Evolutionary conservation across 2,329 filamentous ascomycete genomes (phyloP), one percentile per base, ranked within the genome.

Genomic region (Chaetoscypha palmicola): DNA sequence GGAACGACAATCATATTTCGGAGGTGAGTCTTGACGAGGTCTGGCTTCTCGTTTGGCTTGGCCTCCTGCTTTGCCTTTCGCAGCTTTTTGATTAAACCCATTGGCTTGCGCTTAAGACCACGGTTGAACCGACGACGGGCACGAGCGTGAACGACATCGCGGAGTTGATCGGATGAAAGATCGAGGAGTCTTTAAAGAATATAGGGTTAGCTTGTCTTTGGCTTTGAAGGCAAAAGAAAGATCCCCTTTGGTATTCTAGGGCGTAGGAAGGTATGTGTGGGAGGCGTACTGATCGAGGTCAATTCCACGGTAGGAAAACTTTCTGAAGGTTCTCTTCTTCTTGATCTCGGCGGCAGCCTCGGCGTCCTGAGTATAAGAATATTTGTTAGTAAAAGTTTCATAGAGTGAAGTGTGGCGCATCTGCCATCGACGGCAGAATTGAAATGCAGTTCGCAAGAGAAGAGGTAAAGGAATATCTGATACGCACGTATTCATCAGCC

Each of bases 21-120:
- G 66, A 98, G 85, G 73, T 98, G 91, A 55, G 91, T 98, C 86
- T 96, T 96, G 79, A 97, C 91, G 66, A 92, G 80, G 68, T 95
- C 90, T 69, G 91, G 91, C 87, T 97, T 96, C 89, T 97, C 91
- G 77, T 98, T 98, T 69, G 92, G 92, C 78, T 87, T 88, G 64
- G 90, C 90, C 77, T 95, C 89, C 75, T 94, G 88, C 85, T 96
- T 96, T 62, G 92, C 85, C 81, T 96, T 97, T 72, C 92, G 91
- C 66, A 98, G 88, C 84, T 98, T 98, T 88, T 97, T 97, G 83
- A 98, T 97, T 67, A 98, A 79, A 65, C 92, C 92, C 92, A 98
- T 97, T 66, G 92, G 92, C 81, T 94, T 94, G 79, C 92, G 90
- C 86, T 97, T 98, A 66, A 98, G 85, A 66, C 92, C 92, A 62